Conservation (phyloP, 495 filamentous ascomycete species). For the Glonium stellatum region DNA sequence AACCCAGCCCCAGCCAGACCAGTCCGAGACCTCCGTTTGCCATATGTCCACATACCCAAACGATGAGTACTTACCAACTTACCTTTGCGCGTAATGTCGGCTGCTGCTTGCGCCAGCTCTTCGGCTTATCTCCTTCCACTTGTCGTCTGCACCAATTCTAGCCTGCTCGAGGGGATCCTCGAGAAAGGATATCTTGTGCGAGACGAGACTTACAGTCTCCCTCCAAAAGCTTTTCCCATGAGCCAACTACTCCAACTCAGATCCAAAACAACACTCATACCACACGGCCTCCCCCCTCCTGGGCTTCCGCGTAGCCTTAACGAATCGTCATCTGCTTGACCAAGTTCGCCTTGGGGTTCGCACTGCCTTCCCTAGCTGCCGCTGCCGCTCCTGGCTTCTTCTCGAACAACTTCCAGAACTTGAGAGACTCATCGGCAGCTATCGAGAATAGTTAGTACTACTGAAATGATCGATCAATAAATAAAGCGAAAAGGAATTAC, state of each 20-base stretch:
- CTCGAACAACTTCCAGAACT: slow-evolving; percentile 99
- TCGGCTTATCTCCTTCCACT: neutral
- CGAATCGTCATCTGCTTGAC: slow-evolving; percentile 97
- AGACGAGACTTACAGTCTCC: neutral
- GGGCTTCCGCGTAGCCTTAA: slow-evolving; percentile 40
- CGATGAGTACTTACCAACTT: slow-evolving; percentile 31
- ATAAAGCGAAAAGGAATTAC: slow-evolving; percentile 7
- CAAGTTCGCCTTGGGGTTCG: slow-evolving; percentile 63
- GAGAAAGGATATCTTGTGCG: too few relatives aligned
- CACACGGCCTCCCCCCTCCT: neutral
- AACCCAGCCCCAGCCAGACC: slow-evolving; percentile 3
- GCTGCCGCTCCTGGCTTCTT: slow-evolving; percentile 74
- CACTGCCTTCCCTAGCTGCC: slow-evolving; percentile 48
- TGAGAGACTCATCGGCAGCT: slow-evolving; percentile 90
- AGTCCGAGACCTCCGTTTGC: neutral
- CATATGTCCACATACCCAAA: slow-evolving; percentile 14
- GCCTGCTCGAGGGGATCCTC: too few relatives aligned
- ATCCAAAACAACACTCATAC: neutral
- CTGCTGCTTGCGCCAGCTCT: slow-evolving; percentile 29
- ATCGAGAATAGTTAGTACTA: slow-evolving; percentile 21
- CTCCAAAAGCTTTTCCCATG: neutral
- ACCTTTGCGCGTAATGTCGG: slow-evolving; percentile 30
- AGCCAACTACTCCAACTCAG: slow-evolving; percentile 13
- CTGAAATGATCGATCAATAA: neutral
- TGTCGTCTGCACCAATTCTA: too few relatives aligned